Base-by-base conservation (phyloP, 768 basidiomycete genomes). In the Kwoniella bestiolae region DNA sequence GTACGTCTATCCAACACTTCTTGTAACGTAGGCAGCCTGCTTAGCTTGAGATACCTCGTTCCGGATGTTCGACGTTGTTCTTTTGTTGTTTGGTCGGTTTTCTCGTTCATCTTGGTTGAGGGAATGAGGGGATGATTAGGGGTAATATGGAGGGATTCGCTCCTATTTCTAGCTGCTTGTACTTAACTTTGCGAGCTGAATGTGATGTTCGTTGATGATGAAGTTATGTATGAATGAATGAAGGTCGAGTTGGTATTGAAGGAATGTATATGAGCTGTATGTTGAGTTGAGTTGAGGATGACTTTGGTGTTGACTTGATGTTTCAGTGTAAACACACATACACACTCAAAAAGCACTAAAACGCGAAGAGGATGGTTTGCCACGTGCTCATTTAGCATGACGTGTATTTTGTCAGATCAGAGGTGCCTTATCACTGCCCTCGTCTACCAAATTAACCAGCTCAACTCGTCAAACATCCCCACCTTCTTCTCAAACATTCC, bases 1-100 rank as follows among this genome's bases (percentile, higher is more conserved):
- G 95, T 96, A 77, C 90, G 86, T 73, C 95, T 86, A 21, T 91
- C 91, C 29, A 98, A 86, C 52, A 97, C 94, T 83, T 98, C 93
- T 25, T 88, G 69, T 16, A 81, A 70, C 5, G 79, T 79, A 1
- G 80, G 80, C 16, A 82, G 70, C 26, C 82, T 71, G 41, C 74
- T 75, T 23, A 78, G 67, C 53, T 74, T 75, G 45, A 78, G 68
- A 52, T 78, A 74, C 46, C 76, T 63, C 44, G 72, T 63, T 21
- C 61, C 47, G 23, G 76, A 73, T 25, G 62, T 44, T 32, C 73
- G 66, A 16, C 71, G 68, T 57, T 74, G 65, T 16, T 74, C 65
- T 25, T 70, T 70, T 21, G 70, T 50, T 5, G 70, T 74, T 3
- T 14, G 50, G 5, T 52, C 50, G 12, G 51, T 29, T 65, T 75